A percentile compares a stretch with the other conserved stretches of the same genome.
Evolutionary conservation across 2,329 filamentous ascomycete species (phyloP).

Genomic region (Alternaria conjuncta): DNA sequence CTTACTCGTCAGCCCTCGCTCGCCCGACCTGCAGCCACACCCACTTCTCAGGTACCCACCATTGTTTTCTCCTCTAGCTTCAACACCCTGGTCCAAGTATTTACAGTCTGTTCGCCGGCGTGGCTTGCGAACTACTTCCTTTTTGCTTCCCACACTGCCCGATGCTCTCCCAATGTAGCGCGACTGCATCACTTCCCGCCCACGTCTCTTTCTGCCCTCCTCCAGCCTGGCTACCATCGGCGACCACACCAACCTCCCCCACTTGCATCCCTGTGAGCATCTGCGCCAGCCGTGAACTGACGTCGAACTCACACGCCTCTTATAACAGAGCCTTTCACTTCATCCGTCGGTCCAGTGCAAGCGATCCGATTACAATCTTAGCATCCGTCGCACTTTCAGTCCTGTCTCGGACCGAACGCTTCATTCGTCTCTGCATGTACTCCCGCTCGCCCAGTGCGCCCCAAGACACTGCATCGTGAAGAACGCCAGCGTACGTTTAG

Average conservation of each 20-base stretch:
- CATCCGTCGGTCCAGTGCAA: conserved; percentile 28
- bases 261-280: conserved; percentile 6
- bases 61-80: conserved; percentile 33
- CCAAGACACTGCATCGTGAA: conserved; percentile 32
- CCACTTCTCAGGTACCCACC: conserved; percentile 42
- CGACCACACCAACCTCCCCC: conserved; percentile 34
- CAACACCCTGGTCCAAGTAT: conserved; percentile 34
- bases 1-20: conserved; percentile 31
- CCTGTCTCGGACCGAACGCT: conserved; percentile 46
- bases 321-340: conserved; percentile 27
- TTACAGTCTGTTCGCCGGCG: conserved; percentile 41
- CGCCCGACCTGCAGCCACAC: conserved; percentile 45
- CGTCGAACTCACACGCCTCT: conserved; percentile 25
- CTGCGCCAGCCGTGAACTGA: conserved; percentile 24
- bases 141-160: conserved; percentile 37
- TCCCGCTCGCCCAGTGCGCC: conserved; percentile 39
- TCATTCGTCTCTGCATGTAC: conserved; percentile 42
- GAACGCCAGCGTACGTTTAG: conserved; percentile 38
- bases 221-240: conserved; percentile 27
- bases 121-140: conserved; percentile 40
- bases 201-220: conserved; percentile 19
- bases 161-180: conserved; percentile 41
- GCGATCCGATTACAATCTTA: conserved; percentile 39
- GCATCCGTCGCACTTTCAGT: conserved; percentile 42
- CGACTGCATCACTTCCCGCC: conserved; percentile 29